Evolutionary conservation across 139 green algal species (phyloP), one percentile per base, ranked within the genome.

Genomic region (Pleodorina starrii): DNA sequence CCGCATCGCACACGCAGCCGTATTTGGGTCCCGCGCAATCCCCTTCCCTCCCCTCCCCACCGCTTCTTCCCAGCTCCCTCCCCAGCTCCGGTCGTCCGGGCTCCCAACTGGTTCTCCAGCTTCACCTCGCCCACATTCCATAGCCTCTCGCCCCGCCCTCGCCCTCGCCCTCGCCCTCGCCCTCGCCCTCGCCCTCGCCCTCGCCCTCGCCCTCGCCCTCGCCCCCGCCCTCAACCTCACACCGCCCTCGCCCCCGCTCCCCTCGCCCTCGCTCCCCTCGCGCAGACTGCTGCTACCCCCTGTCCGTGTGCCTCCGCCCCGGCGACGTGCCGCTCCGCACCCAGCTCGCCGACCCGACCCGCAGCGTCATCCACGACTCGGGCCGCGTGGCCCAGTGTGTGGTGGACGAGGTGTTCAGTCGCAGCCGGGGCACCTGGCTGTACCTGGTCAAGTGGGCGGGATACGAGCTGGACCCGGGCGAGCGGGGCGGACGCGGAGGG

Each of bases 381-480:
- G 44, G 74, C 27, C 74, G 74, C 27, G 44, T 82, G 44, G 27
- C n/a, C n/a, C n/a, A 63, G 44, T 25, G 27, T 1, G 44, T 82
- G 10, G 44, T 82, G 44, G 74, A 82, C 74, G 43, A 60, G 74
- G 5, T 54, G 72, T 21, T 29, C 74, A 43, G 9, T 17, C 17
- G 12, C 74, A 82, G 74, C 74, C 16, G 44, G 27, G 27, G 40
- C 21, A 23, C 5, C 44, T 29, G 5, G 9, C 19, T 57, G 21
- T 77, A 51, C 69, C 74, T 82, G 74, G 74, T 82, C 74, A 82
- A 82, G 74, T 60, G 43, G 27, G 27, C 1, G 11, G 74, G 74
- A 25, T 82, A 82, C 74, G 74, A 82, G 44, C 74, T 82, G 43
- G 74, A 82, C 44, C 74, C 74, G 27, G 74, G 74, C 6, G 17